Base-by-base conservation (phyloP, 768 basidiomycete species). In the Lentinula detonsa region DNA sequence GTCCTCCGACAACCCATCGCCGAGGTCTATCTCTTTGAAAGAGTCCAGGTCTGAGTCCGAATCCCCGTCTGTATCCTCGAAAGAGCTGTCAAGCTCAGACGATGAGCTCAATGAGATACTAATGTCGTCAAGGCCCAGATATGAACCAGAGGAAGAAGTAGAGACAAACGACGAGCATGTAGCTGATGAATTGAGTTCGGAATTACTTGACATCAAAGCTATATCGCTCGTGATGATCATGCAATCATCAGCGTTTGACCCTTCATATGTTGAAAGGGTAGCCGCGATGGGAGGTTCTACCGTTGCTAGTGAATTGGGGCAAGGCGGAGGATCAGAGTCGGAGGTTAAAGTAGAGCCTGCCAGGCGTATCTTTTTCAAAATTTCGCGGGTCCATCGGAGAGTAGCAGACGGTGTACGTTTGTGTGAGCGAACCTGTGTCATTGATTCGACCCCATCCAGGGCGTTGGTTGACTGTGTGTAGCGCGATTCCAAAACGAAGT, bases 1-100 rank as follows among this genome's bases (percentile, higher is more conserved):
- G 10, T 67, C 68, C 39, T 61, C 66, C 33, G 57, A 46, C 40
- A 65, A 62, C 9, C 69, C 69, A 31, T 61, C 62, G 13, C 69
- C 67, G 40, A 57, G 33, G 49, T 69, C 68, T 50, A 48, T 46
- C 15, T 62, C 61, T 6, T 34, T 57, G 16, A 54, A 9, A 34
- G 33, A 35, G 40, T 57, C 48, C 16, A 48, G 37, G 49, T 70
- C 69, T 34, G 64, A 62, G 37, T 62, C 63, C 45, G 65, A 63
- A 40, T 54, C 59, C 33, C 61, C 57, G 48, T 54, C 54, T 2
- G 43, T 9, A n/a, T 48, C 43, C 10, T 35, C 35, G 6, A 11
- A 23, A 10, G 40, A 57, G 43, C 16, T 28, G n/a, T 48, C 31
- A 46, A 57, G 23, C 16, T 48, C 55, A n/a, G 55, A 56, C 10